Evolutionary conservation across 2,329 filamentous ascomycete species (phyloP).

Genomic region (Chaetomiaceae sp.): DNA sequence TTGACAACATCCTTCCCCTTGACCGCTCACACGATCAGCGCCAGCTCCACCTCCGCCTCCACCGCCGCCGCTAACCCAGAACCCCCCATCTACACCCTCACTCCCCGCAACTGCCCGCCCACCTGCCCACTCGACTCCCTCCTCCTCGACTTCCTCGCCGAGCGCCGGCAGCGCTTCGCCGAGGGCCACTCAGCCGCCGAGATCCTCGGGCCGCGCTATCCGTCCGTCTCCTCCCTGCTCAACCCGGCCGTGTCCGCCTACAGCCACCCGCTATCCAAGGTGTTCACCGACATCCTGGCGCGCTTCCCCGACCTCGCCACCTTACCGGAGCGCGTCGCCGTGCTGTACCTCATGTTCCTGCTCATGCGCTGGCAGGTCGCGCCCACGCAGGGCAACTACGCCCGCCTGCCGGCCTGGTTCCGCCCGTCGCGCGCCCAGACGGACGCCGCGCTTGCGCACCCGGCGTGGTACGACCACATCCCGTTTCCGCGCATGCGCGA

Average conservation of each 20-base stretch:
- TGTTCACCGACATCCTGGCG: conserved; percentile 77
- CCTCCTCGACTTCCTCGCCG: conserved; percentile 71
- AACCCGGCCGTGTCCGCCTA: conserved; percentile 58
- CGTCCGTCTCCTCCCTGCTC: conserved; percentile 70
- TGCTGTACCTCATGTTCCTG: conserved; percentile 81
- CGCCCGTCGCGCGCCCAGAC: conserved; percentile 62
- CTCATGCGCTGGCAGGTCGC: conserved; percentile 80
- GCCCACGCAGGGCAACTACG: conserved; percentile 72
- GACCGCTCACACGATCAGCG: neutral
- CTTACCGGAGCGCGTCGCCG: conserved; percentile 76
- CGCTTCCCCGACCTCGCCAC: conserved; percentile 74
- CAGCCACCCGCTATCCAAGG: conserved; percentile 72
- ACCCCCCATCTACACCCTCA: conserved; percentile 23
- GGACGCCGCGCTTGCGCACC: conserved; percentile 51
- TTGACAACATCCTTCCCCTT: neutral
- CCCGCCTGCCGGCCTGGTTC: conserved; percentile 68
- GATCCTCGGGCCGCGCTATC: conserved; percentile 70
- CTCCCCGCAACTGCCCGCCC: conserved; percentile 55
- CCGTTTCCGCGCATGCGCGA: conserved; percentile 76
- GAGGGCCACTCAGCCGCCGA: conserved; percentile 59
- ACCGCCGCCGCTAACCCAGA: neutral
- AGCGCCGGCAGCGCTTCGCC: conserved; percentile 58
- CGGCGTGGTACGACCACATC: conserved; percentile 76
- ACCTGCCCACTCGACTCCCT: conserved; percentile 74
- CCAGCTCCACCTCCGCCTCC: neutral